A percentile compares a stretch with the other conserved stretches of the same genome.
phyloP scores from a whole-genome alignment of 2,329 filamentous ascomycete genomes.

The Monosporascus sp. region DNA sequence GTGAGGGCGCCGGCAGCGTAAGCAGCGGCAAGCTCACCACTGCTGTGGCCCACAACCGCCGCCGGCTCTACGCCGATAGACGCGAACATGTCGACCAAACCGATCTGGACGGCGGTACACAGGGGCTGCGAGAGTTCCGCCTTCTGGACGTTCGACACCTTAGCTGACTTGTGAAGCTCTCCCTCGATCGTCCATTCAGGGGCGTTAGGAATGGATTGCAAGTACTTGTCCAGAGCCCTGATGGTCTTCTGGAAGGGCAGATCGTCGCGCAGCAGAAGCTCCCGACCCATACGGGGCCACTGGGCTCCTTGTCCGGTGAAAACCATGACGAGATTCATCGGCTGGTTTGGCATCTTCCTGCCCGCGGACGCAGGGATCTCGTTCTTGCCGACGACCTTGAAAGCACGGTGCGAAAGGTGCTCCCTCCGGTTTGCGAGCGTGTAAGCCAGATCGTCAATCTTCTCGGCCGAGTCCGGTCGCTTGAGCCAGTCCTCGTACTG shows the following conservation, averaged over 20 bases:
- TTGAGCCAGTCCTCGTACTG: too few species aligned
- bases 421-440: neutral
- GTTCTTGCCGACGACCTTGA: neutral
- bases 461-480: too few species aligned
- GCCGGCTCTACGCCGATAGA: slow-evolving; percentile 10
- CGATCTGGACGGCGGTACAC: slow-evolving; percentile 30
- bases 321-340: neutral
- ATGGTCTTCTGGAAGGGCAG: slow-evolving; percentile 2
- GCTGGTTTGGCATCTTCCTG: neutral
- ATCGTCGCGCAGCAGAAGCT: slow-evolving; percentile 11
- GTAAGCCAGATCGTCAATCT: neutral
- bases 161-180: slow-evolving; percentile 1
- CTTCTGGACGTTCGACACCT: slow-evolving; percentile 5
- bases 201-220: neutral
- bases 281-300: slow-evolving; percentile 26
- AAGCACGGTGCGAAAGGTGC: neutral
- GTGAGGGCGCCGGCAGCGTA: slow-evolving; percentile 28
- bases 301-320: slow-evolving; percentile 29
- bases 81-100: slow-evolving; percentile 22
- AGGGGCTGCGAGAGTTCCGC: slow-evolving; percentile 22
- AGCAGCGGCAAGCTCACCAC: slow-evolving; percentile 36
- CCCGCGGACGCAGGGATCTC: too few species aligned
- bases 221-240: neutral
- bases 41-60: slow-evolving; percentile 35
- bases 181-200: slow-evolving; percentile 1